Evolutionary conservation across 371 early-diverging fungal genomes (phyloP), one percentile per base, ranked within the genome.

Genomic region (Coemansia sp.): DNA sequence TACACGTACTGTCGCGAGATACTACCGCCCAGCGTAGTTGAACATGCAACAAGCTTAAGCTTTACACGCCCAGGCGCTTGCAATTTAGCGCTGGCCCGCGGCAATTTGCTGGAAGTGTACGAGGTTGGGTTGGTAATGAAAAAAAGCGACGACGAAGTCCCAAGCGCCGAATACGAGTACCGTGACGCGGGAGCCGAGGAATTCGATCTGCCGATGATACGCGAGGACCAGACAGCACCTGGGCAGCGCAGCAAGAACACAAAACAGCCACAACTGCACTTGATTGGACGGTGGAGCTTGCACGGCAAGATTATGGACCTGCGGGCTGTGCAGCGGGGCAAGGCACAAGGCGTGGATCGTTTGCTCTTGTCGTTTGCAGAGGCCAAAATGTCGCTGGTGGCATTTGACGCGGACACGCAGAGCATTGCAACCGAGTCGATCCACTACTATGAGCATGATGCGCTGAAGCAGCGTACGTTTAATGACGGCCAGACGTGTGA

Each of bases 381-480:
- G 77, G 98, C 98, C 51, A 98, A 98, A 91, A 90, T 96, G 92
- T 92, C 95, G 10, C 76, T 98, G 48, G 76, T 98, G 48, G 94
- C 95, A 74, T 98, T 87, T 84, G 89, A 90, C 34, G 84, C 84
- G 1, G 79, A 88, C 26, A 87, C 87, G 4, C 89, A 94, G 59
- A 81, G 83, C 16, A 83, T 95, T 67, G 86, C 89, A 8, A 97
- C 98, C 1, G 92, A 95, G 27, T 96, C 97, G 4, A 89, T 98
- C 40, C 98, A 98, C 76, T 95, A 90, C 77, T 98, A 94, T 72
- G 98, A 98, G 79, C 84, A 93, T 31, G 98, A 96, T 54, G 91
- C 91, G 66, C 89, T 90, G 66, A 90, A 90, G 84, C 84, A 86
- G 77, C 88, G 87, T 59, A 87, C 87, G 59, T 67, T 90, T 56